A percentile compares a stretch with the other conserved stretches of the same genome.
Evolutionary conservation across 805 yeast species (phyloP).

Genomic region (Wickerhamomyces mucosus): DNA sequence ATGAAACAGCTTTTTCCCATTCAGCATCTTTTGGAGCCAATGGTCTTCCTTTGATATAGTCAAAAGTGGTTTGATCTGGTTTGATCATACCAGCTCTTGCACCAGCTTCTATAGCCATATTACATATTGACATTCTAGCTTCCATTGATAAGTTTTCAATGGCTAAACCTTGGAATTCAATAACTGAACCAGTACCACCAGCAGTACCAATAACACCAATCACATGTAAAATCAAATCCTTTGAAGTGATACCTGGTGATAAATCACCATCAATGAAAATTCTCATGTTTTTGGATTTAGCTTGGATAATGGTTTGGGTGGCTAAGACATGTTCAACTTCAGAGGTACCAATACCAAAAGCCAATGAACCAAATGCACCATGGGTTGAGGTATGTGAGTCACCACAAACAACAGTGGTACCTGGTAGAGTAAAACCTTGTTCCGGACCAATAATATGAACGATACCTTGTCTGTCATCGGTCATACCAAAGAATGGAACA

Average conservation of each 20-base stretch:
- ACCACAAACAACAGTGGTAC: constrained; percentile 98
- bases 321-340: constrained; percentile 99
- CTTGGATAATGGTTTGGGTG: constrained; percentile 91
- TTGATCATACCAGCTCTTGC: constrained; percentile 99
- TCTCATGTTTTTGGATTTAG: constrained; percentile 94
- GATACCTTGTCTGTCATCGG: constrained; percentile 92
- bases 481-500: constrained; percentile 90
- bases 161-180: constrained; percentile 95
- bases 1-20: constrained; percentile 88
- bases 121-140: constrained; percentile 98
- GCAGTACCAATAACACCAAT: constrained; percentile 98
- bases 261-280: constrained; percentile 78
- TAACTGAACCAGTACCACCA: constrained; percentile 96
- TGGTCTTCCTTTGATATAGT: constrained; percentile 88
- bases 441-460: constrained; percentile 99
- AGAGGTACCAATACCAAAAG: constrained; percentile 98
- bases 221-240: constrained; percentile 88
- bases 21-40: constrained; percentile 88
- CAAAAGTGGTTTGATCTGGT: constrained; percentile 85
- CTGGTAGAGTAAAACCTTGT: constrained; percentile 97
- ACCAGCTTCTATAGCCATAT: constrained; percentile 98
- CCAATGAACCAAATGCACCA: constrained; percentile 96
- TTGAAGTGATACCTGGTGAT: constrained; percentile 85
- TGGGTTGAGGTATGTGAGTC: constrained; percentile 98
- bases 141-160: constrained; percentile 88